Base-by-base conservation (phyloP, 2,329 filamentous ascomycete genomes). In the Lasiodiplodia theobromae region DNA sequence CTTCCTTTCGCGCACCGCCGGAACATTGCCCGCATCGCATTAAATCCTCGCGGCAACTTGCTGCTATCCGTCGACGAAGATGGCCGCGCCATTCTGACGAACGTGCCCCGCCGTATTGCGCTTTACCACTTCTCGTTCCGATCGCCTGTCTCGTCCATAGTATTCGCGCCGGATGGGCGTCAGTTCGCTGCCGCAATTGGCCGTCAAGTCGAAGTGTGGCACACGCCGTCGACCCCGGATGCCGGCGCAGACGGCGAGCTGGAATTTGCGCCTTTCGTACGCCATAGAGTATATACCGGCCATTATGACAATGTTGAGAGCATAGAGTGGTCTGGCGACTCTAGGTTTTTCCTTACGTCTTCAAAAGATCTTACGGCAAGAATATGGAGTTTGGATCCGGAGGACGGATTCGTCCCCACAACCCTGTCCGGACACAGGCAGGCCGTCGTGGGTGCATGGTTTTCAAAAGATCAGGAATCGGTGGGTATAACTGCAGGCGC, bases 121-220 rank as follows among this genome's bases (percentile, higher is more conserved):
- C 89, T 99, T 66, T 96, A 98, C 77, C 91, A 97, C 80, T 97
- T 99, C 80, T 94, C 95, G n/a, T 96, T 99, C 82, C 92, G 91
- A 75, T 87, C 88, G n/a, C 84, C 89, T 16, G 90, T 97, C 49
- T 92, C 93, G 16, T 90, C 94, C 0, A 89, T 99, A 40, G 87
- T 92, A 0, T 99, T 99, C 76, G 94, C 96, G 25, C 94, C 95
- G 0, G 96, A 93, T 1, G 96, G 96, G 25, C 89, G 90, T 60
- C 90, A 97, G 81, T 99, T 99, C 76, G 95, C 92, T 31, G 94
- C 95, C 44, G 95, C 91, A 54, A 84, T 97, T 28, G 95, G 94
- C 44, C 88, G 95, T 74, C 91, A 92, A 75, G 89, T 97, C 69
- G 94, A 99, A 84, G 91, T 98, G 73, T 99, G 96, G 96, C 92